Conservation (phyloP, 768 basidiomycete genomes). For the Suillus bovinus region DNA sequence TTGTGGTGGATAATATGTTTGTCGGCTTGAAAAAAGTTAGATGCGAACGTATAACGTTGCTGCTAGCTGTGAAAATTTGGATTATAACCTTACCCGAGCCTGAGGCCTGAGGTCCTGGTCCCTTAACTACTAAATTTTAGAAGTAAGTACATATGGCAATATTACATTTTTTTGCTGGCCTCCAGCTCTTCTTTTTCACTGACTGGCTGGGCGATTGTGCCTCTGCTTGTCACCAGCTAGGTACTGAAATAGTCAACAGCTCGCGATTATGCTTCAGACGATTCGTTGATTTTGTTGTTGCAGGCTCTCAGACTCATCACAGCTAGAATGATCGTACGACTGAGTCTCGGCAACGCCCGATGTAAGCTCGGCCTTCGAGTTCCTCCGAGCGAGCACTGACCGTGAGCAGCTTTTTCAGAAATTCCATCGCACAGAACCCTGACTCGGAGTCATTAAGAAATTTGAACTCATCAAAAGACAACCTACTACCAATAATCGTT, state of each 20-base stretch:
- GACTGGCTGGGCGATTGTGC: too few species aligned
- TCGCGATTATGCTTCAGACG: background rate
- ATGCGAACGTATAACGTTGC: background rate
- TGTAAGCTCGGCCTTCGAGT: slow-evolving; percentile 25
- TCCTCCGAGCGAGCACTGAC: too few species aligned
- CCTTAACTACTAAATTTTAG: background rate
- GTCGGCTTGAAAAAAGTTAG: background rate
- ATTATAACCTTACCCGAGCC: background rate
- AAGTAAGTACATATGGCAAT: background rate
- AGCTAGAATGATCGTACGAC: too few species aligned
- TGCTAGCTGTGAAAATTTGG: background rate
- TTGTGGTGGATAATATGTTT: background rate
- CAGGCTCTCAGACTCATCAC: background rate
- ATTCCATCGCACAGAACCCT: slow-evolving; percentile 80
- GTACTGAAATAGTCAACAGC: too few species aligned
- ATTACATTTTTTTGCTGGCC: background rate
- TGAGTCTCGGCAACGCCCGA: background rate
- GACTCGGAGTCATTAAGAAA: slow-evolving; percentile 58
- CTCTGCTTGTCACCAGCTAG: too few species aligned
- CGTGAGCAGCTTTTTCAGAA: slow-evolving; percentile 76
- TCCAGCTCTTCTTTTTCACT: too few species aligned
- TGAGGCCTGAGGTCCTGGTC: too few species aligned
- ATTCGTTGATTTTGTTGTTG: background rate
- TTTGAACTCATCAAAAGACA: too few species aligned
- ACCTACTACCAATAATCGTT: too few species aligned